Conservation (phyloP, 83 land plant genomes). For the Picea engelmannii region DNA sequence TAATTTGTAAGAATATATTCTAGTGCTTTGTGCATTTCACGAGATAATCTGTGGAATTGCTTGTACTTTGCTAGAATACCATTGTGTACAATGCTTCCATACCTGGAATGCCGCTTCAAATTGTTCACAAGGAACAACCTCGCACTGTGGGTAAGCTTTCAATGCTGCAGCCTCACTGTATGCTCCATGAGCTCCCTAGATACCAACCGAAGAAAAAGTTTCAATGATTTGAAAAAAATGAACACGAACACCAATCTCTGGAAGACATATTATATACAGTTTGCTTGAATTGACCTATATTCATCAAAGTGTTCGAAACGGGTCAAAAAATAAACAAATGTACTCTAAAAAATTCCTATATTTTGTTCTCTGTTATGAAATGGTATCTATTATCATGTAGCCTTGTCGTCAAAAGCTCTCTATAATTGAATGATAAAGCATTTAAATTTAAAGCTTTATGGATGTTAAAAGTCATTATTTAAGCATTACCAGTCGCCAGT, state of each 20-base stretch:
- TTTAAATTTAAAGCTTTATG: too few species aligned
- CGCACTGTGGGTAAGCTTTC: slow-evolving; percentile 79
- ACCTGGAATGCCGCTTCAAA: slow-evolving; percentile 87
- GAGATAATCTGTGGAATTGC: background rate
- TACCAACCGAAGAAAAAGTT: slow-evolving; percentile 2
- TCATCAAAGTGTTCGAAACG: too few species aligned
- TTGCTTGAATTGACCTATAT: background rate
- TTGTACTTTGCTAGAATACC: background rate
- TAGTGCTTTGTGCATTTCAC: background rate
- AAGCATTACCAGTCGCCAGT: too few species aligned
- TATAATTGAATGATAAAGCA: too few species aligned
- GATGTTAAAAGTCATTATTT: too few species aligned
- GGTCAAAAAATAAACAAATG: too few species aligned
- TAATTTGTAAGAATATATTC: background rate
- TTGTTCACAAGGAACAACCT: slow-evolving; percentile 80
- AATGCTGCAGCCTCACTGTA: slow-evolving; percentile 79
- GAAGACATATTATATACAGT: background rate
- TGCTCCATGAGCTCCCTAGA: slow-evolving; percentile 71
- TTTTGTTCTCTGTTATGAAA: slow-evolving; percentile 18
- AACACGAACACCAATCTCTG: background rate
- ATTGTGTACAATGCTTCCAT: background rate
- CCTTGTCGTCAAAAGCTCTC: too few species aligned
- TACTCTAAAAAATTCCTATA: slow-evolving; percentile 3
- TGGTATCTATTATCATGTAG: too few species aligned
- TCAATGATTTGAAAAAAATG: background rate